Base-by-base conservation (phyloP, 1,139 yeast genomes). In the Taphrina communis region DNA sequence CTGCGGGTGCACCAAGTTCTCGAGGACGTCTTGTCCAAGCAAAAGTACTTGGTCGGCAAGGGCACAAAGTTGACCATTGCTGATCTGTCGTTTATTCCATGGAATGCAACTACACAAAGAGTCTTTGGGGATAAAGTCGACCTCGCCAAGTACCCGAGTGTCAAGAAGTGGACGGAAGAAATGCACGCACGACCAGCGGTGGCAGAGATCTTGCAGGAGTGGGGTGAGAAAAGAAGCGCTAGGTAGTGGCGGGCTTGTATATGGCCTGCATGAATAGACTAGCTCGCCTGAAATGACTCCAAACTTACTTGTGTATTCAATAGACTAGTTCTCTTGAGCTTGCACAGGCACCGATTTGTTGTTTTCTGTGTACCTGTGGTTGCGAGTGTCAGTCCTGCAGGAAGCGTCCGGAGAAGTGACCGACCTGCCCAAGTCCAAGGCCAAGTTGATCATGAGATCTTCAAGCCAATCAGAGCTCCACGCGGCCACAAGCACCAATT, bases 1-100 rank as follows among this genome's bases (percentile, higher is more conserved):
- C 83, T 97, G 75, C 83, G 98, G 73, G 97, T 93, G 41, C 92
- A 91, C 75, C 96, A 97, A 1, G 98, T 93, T 39, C 86, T 93
- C 57, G 98, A 93, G 78, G 91, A 92, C 96, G 94, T 97, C 1
- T 82, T 93, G 69, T 97, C 97, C 9, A 97, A 93, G 78, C 85
- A 93, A 77, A 84, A 97, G 76, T 97, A 93, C 78, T 90, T 69
- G 36, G 70, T 69, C 36, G 71, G 69, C 9, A 42, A 69, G 48
- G 66, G 66, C 35, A 31, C 52, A 21, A 69, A 69, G 38, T 56
- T 50, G 41, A 66, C 71, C 21, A 59, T 59, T 44, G 71, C 51
- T 8, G 71, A 69, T 25, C 42, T 69, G 50, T 60, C 71, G 39
- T 69, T 69, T 52, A 56, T 69, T 42, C 56, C 70, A 21, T 69